phyloP scores from a whole-genome alignment of 495 filamentous ascomycete species.

The Clohesyomyces aquaticus region DNA sequence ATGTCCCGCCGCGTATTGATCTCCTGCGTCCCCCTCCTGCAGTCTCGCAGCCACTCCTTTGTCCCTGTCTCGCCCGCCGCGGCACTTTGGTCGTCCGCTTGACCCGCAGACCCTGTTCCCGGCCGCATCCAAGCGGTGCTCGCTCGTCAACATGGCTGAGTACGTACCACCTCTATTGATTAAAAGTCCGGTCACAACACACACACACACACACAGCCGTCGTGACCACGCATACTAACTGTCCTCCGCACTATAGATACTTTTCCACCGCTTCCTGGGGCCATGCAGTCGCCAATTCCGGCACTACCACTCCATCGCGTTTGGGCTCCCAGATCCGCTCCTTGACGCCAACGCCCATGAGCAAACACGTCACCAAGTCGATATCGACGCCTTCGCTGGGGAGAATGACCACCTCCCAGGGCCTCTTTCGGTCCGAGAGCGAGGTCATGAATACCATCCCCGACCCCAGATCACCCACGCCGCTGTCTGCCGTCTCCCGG shows the following conservation, averaged over 20 bases:
- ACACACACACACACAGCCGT: conserved; percentile 18
- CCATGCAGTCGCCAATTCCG: conserved; percentile 15
- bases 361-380: conserved; percentile 38
- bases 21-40: conserved; percentile 9
- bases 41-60: conserved; percentile 30
- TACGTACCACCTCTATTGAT: conserved; percentile 23
- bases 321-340: conserved; percentile 37
- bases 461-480: conserved; percentile 41
- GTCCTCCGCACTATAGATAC: conserved; percentile 14
- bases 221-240: conserved; percentile 6
- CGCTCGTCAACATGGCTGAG: conserved; percentile 35
- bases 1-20: too few species aligned
- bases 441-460: conserved; percentile 44
- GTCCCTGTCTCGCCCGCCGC: conserved; percentile 29
- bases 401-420: conserved; percentile 20
- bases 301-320: conserved; percentile 32
- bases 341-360: conserved; percentile 25
- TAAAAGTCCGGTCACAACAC: neutral
- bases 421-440: conserved; percentile 17
- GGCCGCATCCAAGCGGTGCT: neutral
- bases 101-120: neutral
- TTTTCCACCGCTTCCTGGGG: conserved; percentile 32
- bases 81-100: conserved; percentile 10
- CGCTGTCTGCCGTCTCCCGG: conserved; percentile 23
- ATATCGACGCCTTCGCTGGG: conserved; percentile 37